Base-by-base conservation (phyloP, 495 filamentous ascomycete genomes). In the Cairneyella variabilis region DNA sequence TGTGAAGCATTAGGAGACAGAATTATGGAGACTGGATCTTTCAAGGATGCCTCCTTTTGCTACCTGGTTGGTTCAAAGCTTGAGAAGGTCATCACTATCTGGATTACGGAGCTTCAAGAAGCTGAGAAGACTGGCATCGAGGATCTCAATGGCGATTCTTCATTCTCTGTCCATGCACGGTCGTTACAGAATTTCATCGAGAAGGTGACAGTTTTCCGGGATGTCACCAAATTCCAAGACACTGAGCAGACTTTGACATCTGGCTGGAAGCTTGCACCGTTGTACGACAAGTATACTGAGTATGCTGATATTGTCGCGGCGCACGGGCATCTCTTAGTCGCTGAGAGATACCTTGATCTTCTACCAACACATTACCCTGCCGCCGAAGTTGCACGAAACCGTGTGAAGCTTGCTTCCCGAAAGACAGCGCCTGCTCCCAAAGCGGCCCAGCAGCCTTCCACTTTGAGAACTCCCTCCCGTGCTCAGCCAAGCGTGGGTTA, bases 281-380 rank as follows among this genome's bases (percentile, higher is more conserved):
- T 99, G 34, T 99, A 99, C 64, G 86, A 91, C 64, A 95, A 95
- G 71, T 99, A 99, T 62, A 84, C 83, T 18, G 92, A 99, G 72
- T 99, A 97, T 69, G 91, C 93, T 9, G 93, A 97, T 64, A 87
- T 99, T 60, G 85, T 93, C 50, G 89, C 93, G 36, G 83, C 89
- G 7, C 90, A 97, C 63, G 93, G 95, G 17, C 86, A 93, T 36
- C 71, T 99, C 32, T 76, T 84, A 22, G 76, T 91, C 61, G 93
- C 93, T 17, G 89, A 95, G 69, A 88, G 86, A 66, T 99, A 97
- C 63, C 80, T 99, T 14, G 83, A 90, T 60, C 82, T 99, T 53
- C 79, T 99, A 25, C 93, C 93, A 8, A 76, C 76, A 25, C 84
- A 86, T 56, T 96, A 92, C 67, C 87, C 88, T 21, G 91, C 90